Percentiles rank a stretch among this genome's conserved stretches.
Evolutionary conservation across 805 yeast species (phyloP).

Genomic region (Pichia nakasei): DNA sequence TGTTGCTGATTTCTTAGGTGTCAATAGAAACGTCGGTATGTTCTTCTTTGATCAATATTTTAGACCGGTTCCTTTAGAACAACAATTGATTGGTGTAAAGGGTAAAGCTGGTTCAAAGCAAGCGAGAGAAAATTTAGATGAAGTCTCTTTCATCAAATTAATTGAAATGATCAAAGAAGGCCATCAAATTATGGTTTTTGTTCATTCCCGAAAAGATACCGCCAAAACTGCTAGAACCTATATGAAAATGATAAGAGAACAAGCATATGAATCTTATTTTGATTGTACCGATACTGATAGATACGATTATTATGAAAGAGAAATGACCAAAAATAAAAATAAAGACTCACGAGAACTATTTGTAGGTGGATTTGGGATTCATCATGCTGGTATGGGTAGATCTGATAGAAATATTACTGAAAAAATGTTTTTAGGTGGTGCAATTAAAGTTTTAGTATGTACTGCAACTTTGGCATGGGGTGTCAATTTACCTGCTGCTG

Average conservation of each 20-base stretch:
- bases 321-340: conserved; percentile 62
- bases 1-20: conserved; percentile 92
- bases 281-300: conserved; percentile 41
- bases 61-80: conserved; percentile 89
- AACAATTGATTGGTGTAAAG: conserved; percentile 75
- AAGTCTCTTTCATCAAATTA: conserved; percentile 67
- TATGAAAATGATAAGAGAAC: conserved; percentile 55
- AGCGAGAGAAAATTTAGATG: conserved; percentile 65
- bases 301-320: conserved; percentile 45
- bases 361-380: conserved; percentile 79
- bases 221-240: conserved; percentile 70
- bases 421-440: conserved; percentile 75
- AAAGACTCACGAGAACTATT: conserved; percentile 77
- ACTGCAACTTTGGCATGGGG: conserved; percentile 99
- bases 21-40: conserved; percentile 83
- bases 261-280: conserved; percentile 48
- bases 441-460: conserved; percentile 83
- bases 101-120: conserved; percentile 77
- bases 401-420: conserved; percentile 86
- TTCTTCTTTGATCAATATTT: conserved; percentile 90
- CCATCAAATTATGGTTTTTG: conserved; percentile 92
- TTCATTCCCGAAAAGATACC: conserved; percentile 92
- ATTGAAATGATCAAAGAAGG: conserved; percentile 58
- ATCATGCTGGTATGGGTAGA: conserved; percentile 95
- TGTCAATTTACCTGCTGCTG: conserved; percentile 96